These are phyloP conservation scores for Strobilomyces confusus DNA, from an alignment of 768 basidiomycete species.

Conservation along the genomic window DNA sequence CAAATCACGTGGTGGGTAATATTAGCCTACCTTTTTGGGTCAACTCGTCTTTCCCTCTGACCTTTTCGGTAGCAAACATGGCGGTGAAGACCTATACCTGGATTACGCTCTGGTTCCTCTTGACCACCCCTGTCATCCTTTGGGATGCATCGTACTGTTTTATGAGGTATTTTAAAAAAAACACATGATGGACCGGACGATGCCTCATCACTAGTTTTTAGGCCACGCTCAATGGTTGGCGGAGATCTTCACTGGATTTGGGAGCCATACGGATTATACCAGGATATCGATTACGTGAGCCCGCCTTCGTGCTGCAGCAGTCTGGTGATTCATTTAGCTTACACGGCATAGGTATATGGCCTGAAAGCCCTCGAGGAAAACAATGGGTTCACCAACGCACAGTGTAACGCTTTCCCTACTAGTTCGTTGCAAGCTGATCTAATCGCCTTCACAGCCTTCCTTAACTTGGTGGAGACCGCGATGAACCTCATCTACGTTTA, in stretches of 20 bases:
- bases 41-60: background rate
- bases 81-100: constrained; percentile 49
- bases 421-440: background rate
- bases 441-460: constrained; percentile 44
- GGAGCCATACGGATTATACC: constrained; percentile 77
- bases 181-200: no score
- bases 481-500: constrained; percentile 76
- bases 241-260: constrained; percentile 93
- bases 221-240: constrained; percentile 82
- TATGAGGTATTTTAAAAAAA: constrained; percentile 55
- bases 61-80: constrained; percentile 30
- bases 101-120: constrained; percentile 66
- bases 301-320: background rate
- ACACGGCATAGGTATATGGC: constrained; percentile 60
- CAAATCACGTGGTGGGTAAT: constrained; percentile 1
- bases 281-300: constrained; percentile 51
- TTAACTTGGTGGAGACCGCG: constrained; percentile 78
- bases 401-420: constrained; percentile 50
- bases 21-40: background rate
- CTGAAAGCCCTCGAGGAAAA: constrained; percentile 55
- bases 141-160: constrained; percentile 87
- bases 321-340: constrained; percentile 32
- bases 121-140: constrained; percentile 47
- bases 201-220: constrained; percentile 23
- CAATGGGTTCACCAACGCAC: constrained; percentile 83